Conservation (phyloP, 176 grass and related monocot genomes). For the Alopecurus myosuroides region DNA sequence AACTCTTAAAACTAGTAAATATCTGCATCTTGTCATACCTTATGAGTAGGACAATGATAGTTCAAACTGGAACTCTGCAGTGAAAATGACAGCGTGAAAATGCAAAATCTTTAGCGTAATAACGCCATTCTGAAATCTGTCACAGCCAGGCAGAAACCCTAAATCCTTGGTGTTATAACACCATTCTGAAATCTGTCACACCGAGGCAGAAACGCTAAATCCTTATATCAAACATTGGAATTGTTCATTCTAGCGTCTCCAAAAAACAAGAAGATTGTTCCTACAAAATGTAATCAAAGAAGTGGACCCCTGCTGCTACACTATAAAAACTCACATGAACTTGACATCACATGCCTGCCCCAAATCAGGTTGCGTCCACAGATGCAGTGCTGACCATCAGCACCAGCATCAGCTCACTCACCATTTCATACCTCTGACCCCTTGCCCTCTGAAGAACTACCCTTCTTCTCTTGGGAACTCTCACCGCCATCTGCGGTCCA, state of each 20-base stretch:
- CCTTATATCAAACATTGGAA: background rate
- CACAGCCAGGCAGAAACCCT: background rate
- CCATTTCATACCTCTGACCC: background rate
- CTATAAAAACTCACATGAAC: background rate
- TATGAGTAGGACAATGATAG: background rate
- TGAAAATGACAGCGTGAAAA: background rate
- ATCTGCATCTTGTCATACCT: background rate
- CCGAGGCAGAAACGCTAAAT: background rate
- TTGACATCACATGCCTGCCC: background rate
- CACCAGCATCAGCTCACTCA: background rate
- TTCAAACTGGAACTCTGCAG: background rate
- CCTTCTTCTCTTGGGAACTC: background rate
- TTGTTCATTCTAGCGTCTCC: background rate
- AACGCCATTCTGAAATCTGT: background rate
- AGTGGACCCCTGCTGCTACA: background rate
- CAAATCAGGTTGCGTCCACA: background rate
- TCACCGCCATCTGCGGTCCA: constrained; percentile 49
- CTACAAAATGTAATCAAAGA: background rate
- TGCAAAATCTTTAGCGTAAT: background rate
- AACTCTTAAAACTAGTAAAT: background rate
- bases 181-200: background rate
- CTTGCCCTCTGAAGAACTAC: background rate
- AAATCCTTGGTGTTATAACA: background rate
- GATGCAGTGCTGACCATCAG: background rate
- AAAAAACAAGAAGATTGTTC: background rate